Base-by-base conservation (phyloP, 2,329 filamentous ascomycete species). In the Colletotrichum abscissum region DNA sequence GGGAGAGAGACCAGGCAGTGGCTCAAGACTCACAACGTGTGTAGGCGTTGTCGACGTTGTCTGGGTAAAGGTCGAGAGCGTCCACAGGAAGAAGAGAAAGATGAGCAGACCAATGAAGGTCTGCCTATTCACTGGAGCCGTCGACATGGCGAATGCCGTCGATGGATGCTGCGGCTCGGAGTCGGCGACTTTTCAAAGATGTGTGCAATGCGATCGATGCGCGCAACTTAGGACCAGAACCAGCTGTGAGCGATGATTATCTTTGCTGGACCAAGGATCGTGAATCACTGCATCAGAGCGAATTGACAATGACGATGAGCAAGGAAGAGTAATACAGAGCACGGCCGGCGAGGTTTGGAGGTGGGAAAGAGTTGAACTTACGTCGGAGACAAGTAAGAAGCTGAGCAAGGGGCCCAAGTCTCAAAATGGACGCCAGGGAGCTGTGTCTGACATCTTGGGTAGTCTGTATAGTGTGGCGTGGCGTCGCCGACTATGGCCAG, bases 51-150 rank as follows among this genome's bases (percentile, higher is more conserved):
- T 57, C n/a, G 54, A 38, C 6, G 67, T 58, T 38, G 72, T 68
- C 14, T 52, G 54, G 7, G 54, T 42, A 12, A 75, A 69, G 19
- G 38, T 65, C 24, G 63, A 70, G n/a, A 75, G 57, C 14, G 56
- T 70, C 73, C 73, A 75, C 9, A 75, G 14, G 11, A 73, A 66
- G 49, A 73, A 49, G 24, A 75, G 38, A 8, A 75, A 57, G 59
- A 67, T 33, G 11, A 67, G 14, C 4, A 67, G 26, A n/a, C 64
- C 65, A 1, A 63, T 19, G 8, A 49, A 19, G n/a, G 70, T 70
- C 66, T 75, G 73, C 33, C 52, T 67, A 52, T 69, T 75, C 22
- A 73, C 52, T 4, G 56, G 49, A 3, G 69, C 42, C 12, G 30
- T 42, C 22, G 63, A 62, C 6, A 74, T 74, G n/a, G 42, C 19